phyloP scores from a whole-genome alignment of 2,329 filamentous ascomycete species.

The Beauveria varroae region DNA sequence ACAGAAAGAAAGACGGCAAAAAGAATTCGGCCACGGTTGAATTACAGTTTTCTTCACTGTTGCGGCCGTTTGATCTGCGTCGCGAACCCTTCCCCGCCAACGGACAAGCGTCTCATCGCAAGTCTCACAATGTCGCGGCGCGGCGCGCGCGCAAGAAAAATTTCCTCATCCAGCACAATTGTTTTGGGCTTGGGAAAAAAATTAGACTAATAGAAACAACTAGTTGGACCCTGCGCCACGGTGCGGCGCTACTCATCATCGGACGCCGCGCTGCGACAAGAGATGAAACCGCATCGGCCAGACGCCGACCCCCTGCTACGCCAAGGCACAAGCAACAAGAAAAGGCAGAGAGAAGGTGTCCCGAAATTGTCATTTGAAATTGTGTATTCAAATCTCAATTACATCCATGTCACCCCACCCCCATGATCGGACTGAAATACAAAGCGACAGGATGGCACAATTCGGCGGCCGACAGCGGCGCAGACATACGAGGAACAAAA shows the following conservation, averaged over 20 bases:
- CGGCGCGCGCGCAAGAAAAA: background rate
- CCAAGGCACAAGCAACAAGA: background rate
- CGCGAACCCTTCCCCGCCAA: background rate
- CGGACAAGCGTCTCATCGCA: slow-evolving; percentile 3
- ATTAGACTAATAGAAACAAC: too few relatives aligned
- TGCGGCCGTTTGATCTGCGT: slow-evolving; percentile 6
- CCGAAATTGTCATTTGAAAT: background rate
- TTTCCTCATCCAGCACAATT: background rate
- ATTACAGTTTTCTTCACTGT: background rate
- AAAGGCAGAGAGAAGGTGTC: background rate
- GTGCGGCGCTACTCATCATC: background rate
- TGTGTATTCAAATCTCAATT: background rate
- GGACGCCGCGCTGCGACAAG: background rate
- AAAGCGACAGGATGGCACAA: background rate
- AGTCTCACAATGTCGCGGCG: slow-evolving; percentile 3
- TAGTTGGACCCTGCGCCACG: background rate
- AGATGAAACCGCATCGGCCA: slow-evolving; percentile 3
- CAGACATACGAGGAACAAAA: background rate
- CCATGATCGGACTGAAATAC: background rate
- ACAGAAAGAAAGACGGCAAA: background rate
- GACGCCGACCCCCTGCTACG: background rate
- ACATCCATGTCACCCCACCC: background rate
- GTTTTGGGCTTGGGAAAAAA: background rate
- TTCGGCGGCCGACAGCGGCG: background rate
- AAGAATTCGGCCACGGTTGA: background rate